phyloP scores from a whole-genome alignment of 257 asterid species.

The Verbascum thapsus region DNA sequence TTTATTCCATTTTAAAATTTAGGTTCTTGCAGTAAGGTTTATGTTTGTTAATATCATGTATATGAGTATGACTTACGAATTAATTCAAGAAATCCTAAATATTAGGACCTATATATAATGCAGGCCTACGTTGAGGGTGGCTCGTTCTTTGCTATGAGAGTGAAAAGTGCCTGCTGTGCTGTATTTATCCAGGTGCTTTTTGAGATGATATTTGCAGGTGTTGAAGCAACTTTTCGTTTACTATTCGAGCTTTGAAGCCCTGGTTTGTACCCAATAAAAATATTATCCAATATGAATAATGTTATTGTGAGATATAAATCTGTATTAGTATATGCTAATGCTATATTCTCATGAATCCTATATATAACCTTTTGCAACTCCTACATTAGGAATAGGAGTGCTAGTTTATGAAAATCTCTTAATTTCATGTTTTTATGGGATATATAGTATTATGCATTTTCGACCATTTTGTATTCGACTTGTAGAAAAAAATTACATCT shows the following conservation, averaged over 20 bases:
- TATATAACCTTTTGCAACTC: background rate
- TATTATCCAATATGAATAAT: slow-evolving; percentile 20
- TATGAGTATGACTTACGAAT: background rate
- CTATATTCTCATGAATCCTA: background rate
- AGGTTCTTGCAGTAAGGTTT: no score
- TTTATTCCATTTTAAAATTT: background rate
- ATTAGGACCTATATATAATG: slow-evolving; percentile 22
- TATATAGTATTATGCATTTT: no score
- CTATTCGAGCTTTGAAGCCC: background rate
- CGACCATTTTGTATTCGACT: no score
- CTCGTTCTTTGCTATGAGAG: slow-evolving; percentile 50
- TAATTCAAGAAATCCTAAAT: slow-evolving; percentile 20
- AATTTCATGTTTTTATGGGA: no score
- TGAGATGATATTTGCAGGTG: slow-evolving; percentile 1
- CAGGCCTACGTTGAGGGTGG: slow-evolving; percentile 43
- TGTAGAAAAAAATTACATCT: no score
- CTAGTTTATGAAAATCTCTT: no score
- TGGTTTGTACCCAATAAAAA: background rate
- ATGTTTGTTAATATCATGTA: background rate
- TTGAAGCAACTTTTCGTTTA: background rate
- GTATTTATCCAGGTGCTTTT: background rate
- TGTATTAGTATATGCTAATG: background rate
- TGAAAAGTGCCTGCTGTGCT: background rate
- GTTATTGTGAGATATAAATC: background rate
- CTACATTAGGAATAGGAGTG: no score